Base-by-base conservation (phyloP, 371 early-diverging fungal species). In the Saksenaea vasiformis region DNA sequence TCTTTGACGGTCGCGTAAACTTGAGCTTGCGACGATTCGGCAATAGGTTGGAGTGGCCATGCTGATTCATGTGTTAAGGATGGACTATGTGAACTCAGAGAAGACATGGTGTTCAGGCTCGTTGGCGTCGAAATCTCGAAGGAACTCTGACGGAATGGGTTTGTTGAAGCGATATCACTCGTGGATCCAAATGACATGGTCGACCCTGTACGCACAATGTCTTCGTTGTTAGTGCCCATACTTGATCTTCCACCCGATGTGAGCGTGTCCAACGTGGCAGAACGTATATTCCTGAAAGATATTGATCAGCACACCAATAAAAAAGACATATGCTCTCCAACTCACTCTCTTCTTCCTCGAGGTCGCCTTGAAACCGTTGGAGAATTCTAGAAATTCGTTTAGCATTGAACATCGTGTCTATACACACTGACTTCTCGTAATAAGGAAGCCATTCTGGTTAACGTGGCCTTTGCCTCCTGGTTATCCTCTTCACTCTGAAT, bases 271-370 rank as follows among this genome's bases (percentile, higher is more conserved):
- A 37, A 55, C 2, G 28, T 35, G 36, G 24, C n/a, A 2, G 51
- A 47, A 19, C 51, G 51, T 22, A 22, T 22, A 22, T 47, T 47
- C 7, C 51, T 47, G 22, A 15, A 61, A 34, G 3, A 56, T 54
- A 17, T 28, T 44, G 26, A 28, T 41, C 38, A 9, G 7, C 31
- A 14, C 0, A 27, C 39, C 17, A 8, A 17, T 35, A 0, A n/a
- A 44, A 0, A 11, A 39, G 5, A n/a, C 9, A 19, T 24, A 0
- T 56, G 17, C 8, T 3, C 1, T 34, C n/a, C 9, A 44, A 64
- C 72, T 51, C 69, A 78, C 77, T 80, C 73, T 61, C 80, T 54
- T 51, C 80, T 61, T 67, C 76, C 77, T 38, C 75, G 75, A 15
- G 69, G 75, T 54, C 77, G 68, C 56, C 64, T 24, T 13, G 70